Percentiles rank a stretch among this genome's conserved stretches.
phyloP scores from a whole-genome alignment of 345 rosid species.

The Raphanus raphanistrum region DNA sequence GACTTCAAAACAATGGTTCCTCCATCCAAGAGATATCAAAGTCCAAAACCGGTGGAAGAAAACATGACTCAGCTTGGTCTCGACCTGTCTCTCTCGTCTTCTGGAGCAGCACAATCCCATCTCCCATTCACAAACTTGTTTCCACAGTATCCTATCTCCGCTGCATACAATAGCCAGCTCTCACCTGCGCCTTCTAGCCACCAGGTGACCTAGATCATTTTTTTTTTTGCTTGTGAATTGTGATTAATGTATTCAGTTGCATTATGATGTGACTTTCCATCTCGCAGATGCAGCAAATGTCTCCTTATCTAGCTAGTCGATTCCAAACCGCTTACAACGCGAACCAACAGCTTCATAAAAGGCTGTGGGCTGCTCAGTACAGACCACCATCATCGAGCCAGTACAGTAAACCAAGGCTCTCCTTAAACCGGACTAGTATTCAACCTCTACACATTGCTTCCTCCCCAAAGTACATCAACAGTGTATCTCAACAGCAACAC shows the following conservation, averaged over 20 bases:
- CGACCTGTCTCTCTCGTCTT: conserved; percentile 50
- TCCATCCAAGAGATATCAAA: conserved; percentile 13
- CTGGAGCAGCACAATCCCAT: conserved; percentile 44
- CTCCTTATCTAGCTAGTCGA: conserved; percentile 44
- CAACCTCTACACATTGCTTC: conserved; percentile 37
- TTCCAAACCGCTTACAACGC: conserved; percentile 35
- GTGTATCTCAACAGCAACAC: conserved; percentile 42
- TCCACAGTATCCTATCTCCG: conserved; percentile 40
- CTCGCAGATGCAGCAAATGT: conserved; percentile 48
- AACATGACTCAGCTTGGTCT: conserved; percentile 25
- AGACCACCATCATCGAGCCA: conserved; percentile 41
- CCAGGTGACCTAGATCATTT: conserved; percentile 45
- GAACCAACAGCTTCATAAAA: conserved; percentile 49
- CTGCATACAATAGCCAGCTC: conserved; percentile 40
- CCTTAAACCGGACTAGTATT: conserved; percentile 32
- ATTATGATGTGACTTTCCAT: neutral
- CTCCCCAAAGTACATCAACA: conserved; percentile 41
- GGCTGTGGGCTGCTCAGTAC: conserved; percentile 57
- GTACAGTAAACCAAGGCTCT: conserved; percentile 45
- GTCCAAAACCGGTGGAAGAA: conserved; percentile 20
- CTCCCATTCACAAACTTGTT: conserved; percentile 42
- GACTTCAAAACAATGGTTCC: conserved; percentile 17
- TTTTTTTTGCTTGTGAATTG: neutral
- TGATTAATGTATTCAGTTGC: neutral
- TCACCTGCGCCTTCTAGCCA: neutral